phyloP scores from a whole-genome alignment of 2,329 filamentous ascomycete genomes.

The Pleoardoris graminearum region DNA sequence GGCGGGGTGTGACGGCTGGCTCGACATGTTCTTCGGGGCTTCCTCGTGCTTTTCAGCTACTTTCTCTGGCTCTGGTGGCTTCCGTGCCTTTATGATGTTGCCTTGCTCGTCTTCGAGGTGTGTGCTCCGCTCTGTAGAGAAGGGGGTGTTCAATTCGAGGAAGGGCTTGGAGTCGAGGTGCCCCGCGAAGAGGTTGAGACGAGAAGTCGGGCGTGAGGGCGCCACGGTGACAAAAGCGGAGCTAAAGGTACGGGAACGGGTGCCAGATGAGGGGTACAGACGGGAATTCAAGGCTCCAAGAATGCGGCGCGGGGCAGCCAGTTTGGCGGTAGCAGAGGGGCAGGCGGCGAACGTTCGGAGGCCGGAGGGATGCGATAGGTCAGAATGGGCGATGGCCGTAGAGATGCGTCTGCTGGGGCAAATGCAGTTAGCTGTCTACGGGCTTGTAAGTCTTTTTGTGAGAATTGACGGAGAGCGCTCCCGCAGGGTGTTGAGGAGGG shows the following conservation, averaged over 20 bases:
- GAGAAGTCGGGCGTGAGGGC: constrained; percentile 50
- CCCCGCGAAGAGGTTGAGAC: constrained; percentile 63
- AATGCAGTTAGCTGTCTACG: neutral
- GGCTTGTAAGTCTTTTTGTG: neutral
- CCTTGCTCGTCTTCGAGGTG: constrained; percentile 59
- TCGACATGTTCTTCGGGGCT: constrained; percentile 55
- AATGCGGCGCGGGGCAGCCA: constrained; percentile 38
- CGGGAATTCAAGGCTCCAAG: constrained; percentile 31
- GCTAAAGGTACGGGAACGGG: constrained; percentile 16
- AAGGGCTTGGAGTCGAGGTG: constrained; percentile 61
- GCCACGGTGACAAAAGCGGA: constrained; percentile 29
- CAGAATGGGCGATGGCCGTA: constrained; percentile 1
- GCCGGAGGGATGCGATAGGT: constrained; percentile 6
- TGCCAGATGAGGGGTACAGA: constrained; percentile 30
- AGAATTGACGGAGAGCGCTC: neutral
- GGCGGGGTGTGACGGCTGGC: constrained; percentile 65
- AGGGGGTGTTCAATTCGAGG: constrained; percentile 65
- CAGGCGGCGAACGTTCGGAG: neutral
- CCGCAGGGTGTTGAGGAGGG: neutral
- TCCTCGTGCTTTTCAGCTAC: constrained; percentile 6
- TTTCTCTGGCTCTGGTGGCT: constrained; percentile 20
- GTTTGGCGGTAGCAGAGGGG: constrained; percentile 39
- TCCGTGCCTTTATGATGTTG: constrained; percentile 25
- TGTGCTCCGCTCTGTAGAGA: constrained; percentile 61
- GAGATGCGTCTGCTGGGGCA: neutral